Evolutionary conservation across 2,329 filamentous ascomycete species (phyloP).

Genomic region (Aspergillus luchuensis): DNA sequence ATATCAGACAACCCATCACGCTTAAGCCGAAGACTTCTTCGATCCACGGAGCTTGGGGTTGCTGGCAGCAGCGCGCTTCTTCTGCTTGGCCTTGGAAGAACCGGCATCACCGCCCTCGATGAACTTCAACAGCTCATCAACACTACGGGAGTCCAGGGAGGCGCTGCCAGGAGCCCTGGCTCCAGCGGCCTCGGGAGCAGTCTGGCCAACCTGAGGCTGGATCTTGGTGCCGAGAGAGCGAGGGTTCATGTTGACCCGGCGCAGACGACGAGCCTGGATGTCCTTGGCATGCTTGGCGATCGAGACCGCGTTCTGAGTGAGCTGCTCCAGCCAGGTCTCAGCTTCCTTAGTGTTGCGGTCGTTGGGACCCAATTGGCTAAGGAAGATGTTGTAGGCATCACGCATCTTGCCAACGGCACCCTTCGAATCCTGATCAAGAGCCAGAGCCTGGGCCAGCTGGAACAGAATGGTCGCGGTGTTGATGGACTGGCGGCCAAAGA

Average conservation of each 20-base stretch:
- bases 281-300: constrained; percentile 95
- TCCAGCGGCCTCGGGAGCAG: constrained; percentile 52
- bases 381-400: constrained; percentile 95
- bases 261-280: constrained; percentile 71
- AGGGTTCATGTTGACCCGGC: constrained; percentile 69
- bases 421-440: constrained; percentile 93
- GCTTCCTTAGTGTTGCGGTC: constrained; percentile 99
- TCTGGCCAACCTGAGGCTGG: constrained; percentile 65
- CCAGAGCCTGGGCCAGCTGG: constrained; percentile 93
- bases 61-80: constrained; percentile 46
- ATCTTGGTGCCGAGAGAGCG: constrained; percentile 59
- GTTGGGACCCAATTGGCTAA: constrained; percentile 77
- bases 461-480: constrained; percentile 94
- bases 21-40: constrained; percentile 42
- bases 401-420: constrained; percentile 90
- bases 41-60: constrained; percentile 49
- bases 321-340: constrained; percentile 91
- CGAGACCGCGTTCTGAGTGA: constrained; percentile 91
- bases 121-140: constrained; percentile 91
- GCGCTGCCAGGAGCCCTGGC: constrained; percentile 37
- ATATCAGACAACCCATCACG: background rate
- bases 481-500: constrained; percentile 86
- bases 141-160: constrained; percentile 73
- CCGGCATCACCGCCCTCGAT: constrained; percentile 71
- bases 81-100: constrained; percentile 45